Evolutionary conservation across 2,329 filamentous ascomycete species (phyloP).

Genomic region (Zymoseptoria ardabiliae): DNA sequence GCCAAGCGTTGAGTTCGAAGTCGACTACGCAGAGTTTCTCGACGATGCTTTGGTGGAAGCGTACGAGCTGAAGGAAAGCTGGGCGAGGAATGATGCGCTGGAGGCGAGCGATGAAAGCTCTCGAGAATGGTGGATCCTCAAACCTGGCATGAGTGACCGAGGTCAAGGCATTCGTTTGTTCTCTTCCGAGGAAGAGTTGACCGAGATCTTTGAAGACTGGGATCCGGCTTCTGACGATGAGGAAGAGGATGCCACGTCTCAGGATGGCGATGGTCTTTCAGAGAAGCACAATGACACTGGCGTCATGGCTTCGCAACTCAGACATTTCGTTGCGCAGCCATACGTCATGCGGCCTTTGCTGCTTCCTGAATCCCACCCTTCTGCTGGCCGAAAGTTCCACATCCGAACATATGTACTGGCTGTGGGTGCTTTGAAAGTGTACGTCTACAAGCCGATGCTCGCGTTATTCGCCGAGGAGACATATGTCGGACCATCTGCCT

Average conservation of each 20-base stretch:
- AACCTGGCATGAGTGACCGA: slow-evolving; percentile 94
- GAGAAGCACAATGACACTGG: slow-evolving; percentile 35
- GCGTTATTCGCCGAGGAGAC: slow-evolving; percentile 76
- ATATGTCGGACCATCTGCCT: slow-evolving; percentile 58
- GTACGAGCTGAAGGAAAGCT: slow-evolving; percentile 75
- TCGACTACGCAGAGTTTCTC: slow-evolving; percentile 94
- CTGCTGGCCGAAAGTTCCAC: slow-evolving; percentile 75
- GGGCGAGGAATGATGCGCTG: slow-evolving; percentile 56
- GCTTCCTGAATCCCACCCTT: slow-evolving; percentile 42
- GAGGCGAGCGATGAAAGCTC: slow-evolving; percentile 30
- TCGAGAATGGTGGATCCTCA: slow-evolving; percentile 91
- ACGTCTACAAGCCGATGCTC: slow-evolving; percentile 85
- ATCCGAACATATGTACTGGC: slow-evolving; percentile 87
- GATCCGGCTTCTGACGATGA: slow-evolving; percentile 67
- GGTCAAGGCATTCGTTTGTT: slow-evolving; percentile 91
- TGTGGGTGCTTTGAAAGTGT: slow-evolving; percentile 67
- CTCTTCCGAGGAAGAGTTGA: slow-evolving; percentile 74
- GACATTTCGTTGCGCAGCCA: slow-evolving; percentile 91
- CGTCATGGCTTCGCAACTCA: slow-evolving; percentile 81
- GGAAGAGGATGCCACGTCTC: slow-evolving; percentile 40
- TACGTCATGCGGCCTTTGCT: slow-evolving; percentile 88
- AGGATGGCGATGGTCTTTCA: slow-evolving; percentile 1
- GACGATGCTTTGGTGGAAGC: slow-evolving; percentile 82
- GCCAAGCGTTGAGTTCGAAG: slow-evolving; percentile 76
- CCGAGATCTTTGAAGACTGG: slow-evolving; percentile 84